phyloP scores from a whole-genome alignment of 139 green algal genomes.

The Nannochloris sp. region DNA sequence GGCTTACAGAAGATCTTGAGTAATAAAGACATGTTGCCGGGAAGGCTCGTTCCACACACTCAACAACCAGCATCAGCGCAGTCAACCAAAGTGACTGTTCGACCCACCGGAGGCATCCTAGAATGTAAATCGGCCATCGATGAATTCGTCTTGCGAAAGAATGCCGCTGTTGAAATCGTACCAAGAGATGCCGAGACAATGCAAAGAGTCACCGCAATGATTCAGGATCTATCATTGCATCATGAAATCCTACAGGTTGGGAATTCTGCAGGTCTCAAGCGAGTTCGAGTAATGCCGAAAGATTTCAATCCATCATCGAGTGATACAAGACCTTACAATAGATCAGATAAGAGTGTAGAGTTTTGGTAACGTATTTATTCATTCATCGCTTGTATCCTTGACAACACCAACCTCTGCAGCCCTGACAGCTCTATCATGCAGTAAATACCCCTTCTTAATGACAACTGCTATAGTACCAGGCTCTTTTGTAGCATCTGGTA shows the following conservation, averaged over 20 bases:
- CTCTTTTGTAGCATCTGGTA: constrained; percentile 65
- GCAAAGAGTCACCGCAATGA: neutral
- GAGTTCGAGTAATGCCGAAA: neutral
- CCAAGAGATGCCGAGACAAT: constrained; percentile 1
- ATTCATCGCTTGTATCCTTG: constrained; percentile 7
- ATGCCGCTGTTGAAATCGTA: constrained; percentile 4
- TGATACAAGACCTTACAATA: neutral
- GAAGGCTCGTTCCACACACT: neutral
- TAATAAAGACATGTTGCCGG: neutral
- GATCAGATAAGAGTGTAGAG: neutral
- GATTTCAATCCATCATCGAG: neutral
- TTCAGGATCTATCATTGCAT: neutral
- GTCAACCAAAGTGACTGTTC: neutral
- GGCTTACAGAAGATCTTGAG: neutral
- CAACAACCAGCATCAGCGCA: neutral
- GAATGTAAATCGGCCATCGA: constrained; percentile 6
- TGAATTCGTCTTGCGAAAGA: neutral
- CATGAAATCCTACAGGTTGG: neutral
- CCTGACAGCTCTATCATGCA: constrained; percentile 71
- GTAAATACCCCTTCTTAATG: constrained; percentile 73
- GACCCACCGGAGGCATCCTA: neutral
- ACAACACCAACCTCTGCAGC: constrained; percentile 81
- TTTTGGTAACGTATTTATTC: constrained; percentile 1
- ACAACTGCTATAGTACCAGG: constrained; percentile 67
- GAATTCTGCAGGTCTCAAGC: too few relatives aligned